A percentile compares a stretch with the other conserved stretches of the same genome.
Conservation (phyloP, 495 filamentous ascomycete genomes). For the Daldinia decipiens region DNA sequence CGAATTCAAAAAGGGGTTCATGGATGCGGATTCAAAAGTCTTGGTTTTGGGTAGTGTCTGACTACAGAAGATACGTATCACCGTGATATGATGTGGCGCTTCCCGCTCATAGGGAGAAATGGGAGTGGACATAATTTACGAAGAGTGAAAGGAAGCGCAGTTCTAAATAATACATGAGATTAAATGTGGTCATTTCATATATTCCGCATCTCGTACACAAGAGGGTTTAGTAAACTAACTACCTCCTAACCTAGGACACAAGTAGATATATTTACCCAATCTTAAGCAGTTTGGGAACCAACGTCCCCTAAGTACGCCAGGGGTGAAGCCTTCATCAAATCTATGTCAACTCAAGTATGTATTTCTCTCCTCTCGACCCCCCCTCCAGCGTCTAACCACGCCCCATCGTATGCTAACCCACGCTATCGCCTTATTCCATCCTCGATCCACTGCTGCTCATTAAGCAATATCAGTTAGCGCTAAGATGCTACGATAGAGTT, state of each 20-base stretch:
- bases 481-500: not conserved
- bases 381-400: not conserved
- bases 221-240: too few relatives aligned
- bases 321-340: not conserved
- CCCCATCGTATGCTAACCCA: not conserved
- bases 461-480: not conserved
- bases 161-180: not conserved
- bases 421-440: not conserved
- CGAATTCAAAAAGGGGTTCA: constrained; percentile 1
- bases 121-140: not conserved
- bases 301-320: too few relatives aligned
- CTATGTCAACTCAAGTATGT: not conserved
- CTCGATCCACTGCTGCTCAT: not conserved
- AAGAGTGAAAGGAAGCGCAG: not conserved
- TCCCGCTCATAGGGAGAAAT: not conserved
- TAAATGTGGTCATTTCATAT: not conserved
- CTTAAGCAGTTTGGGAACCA: not conserved
- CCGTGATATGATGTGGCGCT: not conserved
- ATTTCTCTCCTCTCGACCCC: not conserved
- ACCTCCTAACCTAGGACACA: too few relatives aligned
- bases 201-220: not conserved
- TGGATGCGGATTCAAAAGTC: not conserved
- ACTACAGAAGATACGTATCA: not conserved
- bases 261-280: too few relatives aligned
- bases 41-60: not conserved